These are phyloP conservation scores for Aspergillus texensis DNA, from an alignment of 2,329 filamentous ascomycete genomes.

Conservation along the genomic window DNA sequence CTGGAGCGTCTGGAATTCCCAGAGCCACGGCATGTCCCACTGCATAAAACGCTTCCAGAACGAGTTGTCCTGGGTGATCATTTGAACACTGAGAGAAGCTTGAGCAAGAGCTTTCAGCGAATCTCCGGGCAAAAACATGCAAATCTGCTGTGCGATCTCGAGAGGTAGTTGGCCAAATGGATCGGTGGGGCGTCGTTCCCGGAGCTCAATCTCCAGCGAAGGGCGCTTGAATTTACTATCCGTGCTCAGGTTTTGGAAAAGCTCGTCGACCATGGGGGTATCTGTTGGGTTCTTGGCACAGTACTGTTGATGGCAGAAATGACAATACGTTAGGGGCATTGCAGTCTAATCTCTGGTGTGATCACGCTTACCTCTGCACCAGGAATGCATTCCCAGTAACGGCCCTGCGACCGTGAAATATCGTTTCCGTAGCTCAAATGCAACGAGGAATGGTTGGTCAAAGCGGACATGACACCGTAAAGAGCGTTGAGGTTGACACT, in stretches of 20 bases:
- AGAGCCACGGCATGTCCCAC: conserved; percentile 26
- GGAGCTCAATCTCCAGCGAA: conserved; percentile 8
- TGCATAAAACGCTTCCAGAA: conserved; percentile 25
- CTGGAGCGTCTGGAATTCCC: conserved; percentile 16
- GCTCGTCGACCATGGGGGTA: conserved; percentile 11
- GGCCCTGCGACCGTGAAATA: conserved; percentile 22
- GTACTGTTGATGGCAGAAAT: conserved; percentile 13
- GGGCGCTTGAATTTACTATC: conserved; percentile 12
- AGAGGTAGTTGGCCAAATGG: conserved; percentile 22
- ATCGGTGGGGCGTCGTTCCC: conserved; percentile 15
- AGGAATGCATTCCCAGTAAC: conserved; percentile 26
- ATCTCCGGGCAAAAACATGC: conserved; percentile 21
- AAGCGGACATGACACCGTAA: conserved; percentile 19
- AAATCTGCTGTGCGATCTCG: conserved; percentile 23
- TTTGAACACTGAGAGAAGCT: conserved; percentile 21
- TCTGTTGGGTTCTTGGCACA: conserved; percentile 20
- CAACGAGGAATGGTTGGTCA: conserved; percentile 20
- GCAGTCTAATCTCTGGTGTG: neutral
- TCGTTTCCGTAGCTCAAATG: conserved; percentile 23
- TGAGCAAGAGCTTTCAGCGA: conserved; percentile 20
- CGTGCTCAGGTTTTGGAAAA: conserved; percentile 10
- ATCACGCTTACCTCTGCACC: conserved; percentile 20
- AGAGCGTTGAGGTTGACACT: conserved; percentile 20
- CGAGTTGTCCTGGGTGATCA: conserved; percentile 21
- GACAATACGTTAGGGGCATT: neutral